phyloP scores from a whole-genome alignment of 768 basidiomycete genomes.

The Boletellus emodensis region DNA sequence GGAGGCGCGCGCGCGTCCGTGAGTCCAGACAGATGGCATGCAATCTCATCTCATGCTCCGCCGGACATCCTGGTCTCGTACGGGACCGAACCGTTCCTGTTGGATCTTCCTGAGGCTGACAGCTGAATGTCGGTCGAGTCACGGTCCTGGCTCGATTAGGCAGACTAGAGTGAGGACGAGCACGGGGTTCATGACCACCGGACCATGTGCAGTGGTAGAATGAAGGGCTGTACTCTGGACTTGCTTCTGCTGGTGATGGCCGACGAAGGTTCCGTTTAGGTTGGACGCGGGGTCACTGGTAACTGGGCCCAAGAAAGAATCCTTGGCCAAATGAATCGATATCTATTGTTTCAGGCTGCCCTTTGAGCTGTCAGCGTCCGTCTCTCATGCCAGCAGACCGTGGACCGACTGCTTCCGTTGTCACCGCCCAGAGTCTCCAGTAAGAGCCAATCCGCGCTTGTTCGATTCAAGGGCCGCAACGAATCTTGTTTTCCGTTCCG shows the following conservation, averaged over 20 bases:
- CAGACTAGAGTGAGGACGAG: too few species aligned
- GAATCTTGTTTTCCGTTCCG: constrained; percentile 16
- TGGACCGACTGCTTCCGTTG: background rate
- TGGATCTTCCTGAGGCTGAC: too few species aligned
- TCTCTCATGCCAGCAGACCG: constrained; percentile 17
- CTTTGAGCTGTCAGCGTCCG: constrained; percentile 14
- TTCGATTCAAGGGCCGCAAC: constrained; percentile 9
- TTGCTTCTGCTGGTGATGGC: constrained; percentile 4
- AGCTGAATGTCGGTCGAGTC: too few species aligned
- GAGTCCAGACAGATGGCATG: too few species aligned
- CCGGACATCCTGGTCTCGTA: too few species aligned
- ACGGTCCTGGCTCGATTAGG: too few species aligned
- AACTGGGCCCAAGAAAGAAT: constrained; percentile 18
- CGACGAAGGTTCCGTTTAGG: constrained; percentile 22
- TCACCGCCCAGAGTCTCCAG: background rate
- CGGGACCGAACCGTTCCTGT: too few species aligned
- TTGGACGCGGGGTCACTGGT: constrained; percentile 2
- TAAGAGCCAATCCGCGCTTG: constrained; percentile 4
- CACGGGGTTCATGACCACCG: too few species aligned
- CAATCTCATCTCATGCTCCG: too few species aligned
- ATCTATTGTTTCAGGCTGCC: constrained; percentile 15
- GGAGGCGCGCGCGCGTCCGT: too few species aligned
- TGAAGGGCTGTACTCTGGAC: too few species aligned
- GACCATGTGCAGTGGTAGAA: too few species aligned
- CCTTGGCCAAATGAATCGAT: constrained; percentile 1